These are phyloP conservation scores for Populus trichocarpa DNA, from an alignment of 441 rosid species.

Conservation along the genomic window DNA sequence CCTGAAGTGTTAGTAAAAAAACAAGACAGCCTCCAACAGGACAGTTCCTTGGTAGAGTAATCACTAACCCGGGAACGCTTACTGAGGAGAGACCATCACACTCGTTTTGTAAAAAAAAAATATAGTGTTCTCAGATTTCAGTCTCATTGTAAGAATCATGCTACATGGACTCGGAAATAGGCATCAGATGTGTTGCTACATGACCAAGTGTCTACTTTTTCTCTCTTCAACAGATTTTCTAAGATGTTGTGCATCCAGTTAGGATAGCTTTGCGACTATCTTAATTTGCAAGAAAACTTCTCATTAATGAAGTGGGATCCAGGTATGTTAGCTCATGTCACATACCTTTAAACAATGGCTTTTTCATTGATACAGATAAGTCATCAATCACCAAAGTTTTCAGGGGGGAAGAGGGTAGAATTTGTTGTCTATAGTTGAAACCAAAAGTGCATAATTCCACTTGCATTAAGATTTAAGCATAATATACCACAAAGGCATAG, in stretches of 20 bases:
- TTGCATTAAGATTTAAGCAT: neutral
- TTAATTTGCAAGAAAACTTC: neutral
- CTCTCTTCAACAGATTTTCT: neutral
- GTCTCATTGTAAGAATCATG: neutral
- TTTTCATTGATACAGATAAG: neutral
- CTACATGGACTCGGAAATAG: neutral
- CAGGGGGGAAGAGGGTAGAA: neutral
- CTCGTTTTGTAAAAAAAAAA: no score
- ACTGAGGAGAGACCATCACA: no score
- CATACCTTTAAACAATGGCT: constrained; percentile 5
- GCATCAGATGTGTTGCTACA: neutral
- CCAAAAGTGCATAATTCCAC: neutral
- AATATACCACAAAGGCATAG: neutral
- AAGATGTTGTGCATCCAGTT: neutral
- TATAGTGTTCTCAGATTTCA: neutral
- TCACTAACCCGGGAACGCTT: no score
- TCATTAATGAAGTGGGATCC: neutral
- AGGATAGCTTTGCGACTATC: neutral
- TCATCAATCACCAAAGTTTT: neutral
- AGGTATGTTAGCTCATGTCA: neutral
- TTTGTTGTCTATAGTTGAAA: neutral
- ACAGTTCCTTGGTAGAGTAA: no score
- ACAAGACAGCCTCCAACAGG: no score
- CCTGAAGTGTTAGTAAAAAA: no score
- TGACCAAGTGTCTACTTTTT: neutral